phyloP scores from a whole-genome alignment of 75 land plant species.

The Picea sitchensis region DNA sequence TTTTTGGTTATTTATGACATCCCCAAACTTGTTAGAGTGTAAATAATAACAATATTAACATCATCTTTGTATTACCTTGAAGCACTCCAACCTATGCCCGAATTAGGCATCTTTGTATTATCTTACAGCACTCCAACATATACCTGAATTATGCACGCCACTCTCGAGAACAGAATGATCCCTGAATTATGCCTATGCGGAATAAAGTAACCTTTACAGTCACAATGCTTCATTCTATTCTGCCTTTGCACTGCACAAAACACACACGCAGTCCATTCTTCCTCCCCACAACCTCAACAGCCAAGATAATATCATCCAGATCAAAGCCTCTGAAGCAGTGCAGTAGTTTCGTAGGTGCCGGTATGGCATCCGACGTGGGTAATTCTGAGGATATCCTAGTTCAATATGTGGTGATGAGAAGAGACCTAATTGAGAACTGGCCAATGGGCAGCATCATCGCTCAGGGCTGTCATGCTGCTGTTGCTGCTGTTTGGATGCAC shows the following conservation, averaged over 20 bases:
- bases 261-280: neutral
- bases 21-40: too few species aligned
- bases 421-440: slow-evolving; percentile 90
- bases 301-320: neutral
- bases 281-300: neutral
- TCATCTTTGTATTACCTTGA: too few species aligned
- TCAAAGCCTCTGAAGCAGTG: neutral
- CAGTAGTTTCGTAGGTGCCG: neutral
- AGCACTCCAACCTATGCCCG: too few species aligned
- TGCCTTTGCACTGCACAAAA: neutral
- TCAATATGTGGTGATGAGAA: slow-evolving; percentile 85
- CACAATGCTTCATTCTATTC: neutral
- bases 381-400: slow-evolving; percentile 45
- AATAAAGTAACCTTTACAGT: neutral
- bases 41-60: too few species aligned
- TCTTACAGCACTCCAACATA: too few species aligned
- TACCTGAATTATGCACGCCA: too few species aligned
- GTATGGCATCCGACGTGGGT: slow-evolving; percentile 8
- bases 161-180: too few species aligned
- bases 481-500: slow-evolving; percentile 74
- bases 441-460: slow-evolving; percentile 91
- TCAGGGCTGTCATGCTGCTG: slow-evolving; percentile 96
- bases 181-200: too few species aligned
- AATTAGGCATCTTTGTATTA: too few species aligned
- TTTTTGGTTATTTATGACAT: too few species aligned